phyloP scores from a whole-genome alignment of 2,329 filamentous ascomycete species.

The Diaporthe sp. region DNA sequence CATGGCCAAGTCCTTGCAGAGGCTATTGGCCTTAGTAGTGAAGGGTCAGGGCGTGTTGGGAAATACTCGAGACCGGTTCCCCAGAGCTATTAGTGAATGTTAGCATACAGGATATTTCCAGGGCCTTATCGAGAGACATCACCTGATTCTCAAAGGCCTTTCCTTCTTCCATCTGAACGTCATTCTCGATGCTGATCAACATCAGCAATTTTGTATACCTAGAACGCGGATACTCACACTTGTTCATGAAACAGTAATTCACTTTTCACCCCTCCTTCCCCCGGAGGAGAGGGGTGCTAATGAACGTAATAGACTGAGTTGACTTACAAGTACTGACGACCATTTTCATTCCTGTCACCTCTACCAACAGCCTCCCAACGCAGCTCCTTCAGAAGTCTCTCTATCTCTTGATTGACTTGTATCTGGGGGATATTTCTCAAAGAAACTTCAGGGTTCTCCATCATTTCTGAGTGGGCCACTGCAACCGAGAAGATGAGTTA shows the following conservation, averaged over 20 bases:
- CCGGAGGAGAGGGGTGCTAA: neutral
- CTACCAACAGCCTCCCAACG: neutral
- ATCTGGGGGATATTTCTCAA: neutral
- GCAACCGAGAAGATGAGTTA: neutral
- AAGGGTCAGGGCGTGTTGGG: neutral
- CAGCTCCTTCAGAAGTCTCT: neutral
- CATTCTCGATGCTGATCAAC: neutral
- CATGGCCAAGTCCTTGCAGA: neutral
- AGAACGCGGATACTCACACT: neutral
- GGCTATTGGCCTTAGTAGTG: neutral
- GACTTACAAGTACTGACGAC: conserved; percentile 6
- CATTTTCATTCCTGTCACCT: neutral
- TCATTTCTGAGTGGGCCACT: neutral
- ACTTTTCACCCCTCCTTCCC: neutral
- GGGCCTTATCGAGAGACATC: neutral
- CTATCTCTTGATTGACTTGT: neutral
- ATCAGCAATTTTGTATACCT: neutral
- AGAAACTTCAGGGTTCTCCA: neutral
- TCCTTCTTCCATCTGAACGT: neutral
- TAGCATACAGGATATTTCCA: neutral
- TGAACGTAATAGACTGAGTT: no score
- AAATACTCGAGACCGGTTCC: neutral
- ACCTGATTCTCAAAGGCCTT: neutral
- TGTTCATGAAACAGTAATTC: neutral
- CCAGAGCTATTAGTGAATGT: neutral